Evolutionary conservation across 2,329 filamentous ascomycete species (phyloP).

Genomic region (Hypomyces rosellus): DNA sequence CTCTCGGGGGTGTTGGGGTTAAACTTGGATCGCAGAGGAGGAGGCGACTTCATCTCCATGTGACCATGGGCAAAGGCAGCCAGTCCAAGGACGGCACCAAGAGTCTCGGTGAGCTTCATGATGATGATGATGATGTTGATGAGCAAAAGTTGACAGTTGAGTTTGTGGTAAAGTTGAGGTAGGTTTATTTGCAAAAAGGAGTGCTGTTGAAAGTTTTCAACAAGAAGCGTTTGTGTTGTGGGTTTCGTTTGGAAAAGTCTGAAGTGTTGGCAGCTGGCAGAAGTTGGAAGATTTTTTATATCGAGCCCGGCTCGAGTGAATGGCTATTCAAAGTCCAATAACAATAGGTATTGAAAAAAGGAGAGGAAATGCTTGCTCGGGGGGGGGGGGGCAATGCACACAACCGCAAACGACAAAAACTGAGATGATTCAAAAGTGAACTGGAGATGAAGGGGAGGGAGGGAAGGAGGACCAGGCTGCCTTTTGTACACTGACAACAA

Average conservation of each 20-base stretch:
- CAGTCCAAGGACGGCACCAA: constrained; percentile 36
- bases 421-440: background rate
- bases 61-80: constrained; percentile 43
- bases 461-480: background rate
- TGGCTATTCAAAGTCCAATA: constrained; percentile 7
- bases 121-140: constrained; percentile 17
- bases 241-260: background rate
- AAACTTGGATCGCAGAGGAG: constrained; percentile 47
- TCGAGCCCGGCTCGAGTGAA: constrained; percentile 14
- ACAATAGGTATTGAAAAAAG: constrained; percentile 3
- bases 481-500: background rate
- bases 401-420: background rate
- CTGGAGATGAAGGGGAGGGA: background rate
- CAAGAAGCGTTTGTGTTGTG: background rate
- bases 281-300: constrained; percentile 7
- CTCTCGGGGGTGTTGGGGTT: constrained; percentile 40
- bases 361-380: constrained; percentile 6
- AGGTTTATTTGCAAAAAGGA: background rate
- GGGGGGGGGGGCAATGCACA: background rate
- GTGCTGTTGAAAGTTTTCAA: background rate
- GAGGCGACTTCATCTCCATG: constrained; percentile 50
- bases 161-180: constrained; percentile 10
- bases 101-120: constrained; percentile 36
- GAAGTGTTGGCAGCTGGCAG: background rate
- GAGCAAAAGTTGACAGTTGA: too few species aligned